These are phyloP conservation scores for Talaromyces stipitatus DNA, from an alignment of 495 filamentous ascomycete species.

Conservation along the genomic window DNA sequence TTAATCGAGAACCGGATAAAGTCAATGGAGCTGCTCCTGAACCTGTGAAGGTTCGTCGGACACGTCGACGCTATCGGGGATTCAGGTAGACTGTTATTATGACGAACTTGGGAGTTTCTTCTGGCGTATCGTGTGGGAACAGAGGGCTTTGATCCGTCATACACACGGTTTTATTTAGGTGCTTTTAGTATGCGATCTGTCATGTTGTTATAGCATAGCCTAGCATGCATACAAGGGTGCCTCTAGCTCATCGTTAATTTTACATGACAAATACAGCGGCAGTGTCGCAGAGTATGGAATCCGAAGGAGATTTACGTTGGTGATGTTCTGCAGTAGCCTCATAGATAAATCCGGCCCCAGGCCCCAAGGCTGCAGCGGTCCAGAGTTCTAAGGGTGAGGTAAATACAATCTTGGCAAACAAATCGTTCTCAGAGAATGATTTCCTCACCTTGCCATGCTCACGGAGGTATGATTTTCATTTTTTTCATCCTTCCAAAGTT, in stretches of 20 bases:
- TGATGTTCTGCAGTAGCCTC: no score
- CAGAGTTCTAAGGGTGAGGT: background rate
- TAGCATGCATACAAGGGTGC: background rate
- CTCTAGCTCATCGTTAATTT: no score
- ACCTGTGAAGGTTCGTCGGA: conserved; percentile 25
- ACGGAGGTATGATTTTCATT: background rate
- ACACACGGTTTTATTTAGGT: background rate
- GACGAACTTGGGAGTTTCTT: conserved; percentile 6
- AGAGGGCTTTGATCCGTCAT: background rate
- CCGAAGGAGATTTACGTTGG: background rate
- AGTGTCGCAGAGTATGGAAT: no score
- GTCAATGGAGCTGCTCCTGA: conserved; percentile 1
- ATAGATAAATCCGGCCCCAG: background rate
- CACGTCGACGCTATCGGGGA: conserved; percentile 33
- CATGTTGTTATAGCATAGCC: background rate
- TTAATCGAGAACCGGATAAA: conserved; percentile 7
- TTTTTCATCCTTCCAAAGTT: no score
- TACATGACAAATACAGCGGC: no score
- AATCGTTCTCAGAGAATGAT: background rate
- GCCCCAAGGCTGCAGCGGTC: background rate
- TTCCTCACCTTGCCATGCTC: background rate
- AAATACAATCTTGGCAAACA: background rate
- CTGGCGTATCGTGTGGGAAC: background rate
- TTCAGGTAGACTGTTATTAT: conserved; percentile 21
- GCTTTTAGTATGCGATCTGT: background rate